Evolutionary conservation across 768 basidiomycete species (phyloP).

Genomic region (Leucogyrophana mollusca): DNA sequence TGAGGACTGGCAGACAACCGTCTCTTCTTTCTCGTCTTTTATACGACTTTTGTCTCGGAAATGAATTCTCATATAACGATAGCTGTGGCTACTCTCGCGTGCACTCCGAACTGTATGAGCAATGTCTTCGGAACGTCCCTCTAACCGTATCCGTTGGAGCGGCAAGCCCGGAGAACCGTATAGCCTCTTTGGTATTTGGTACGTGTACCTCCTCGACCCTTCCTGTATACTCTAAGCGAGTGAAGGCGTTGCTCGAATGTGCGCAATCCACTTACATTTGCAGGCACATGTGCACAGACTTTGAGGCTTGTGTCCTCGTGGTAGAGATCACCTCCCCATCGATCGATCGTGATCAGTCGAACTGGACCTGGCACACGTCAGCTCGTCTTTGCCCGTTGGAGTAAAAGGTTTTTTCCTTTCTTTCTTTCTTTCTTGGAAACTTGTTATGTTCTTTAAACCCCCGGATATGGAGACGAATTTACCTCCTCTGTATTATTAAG

Average conservation of each 20-base stretch:
- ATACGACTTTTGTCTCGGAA: conserved; percentile 28
- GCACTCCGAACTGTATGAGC: conserved; percentile 15
- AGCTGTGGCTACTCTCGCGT: conserved; percentile 22
- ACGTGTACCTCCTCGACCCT: conserved; percentile 10
- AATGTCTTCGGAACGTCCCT: conserved; percentile 25
- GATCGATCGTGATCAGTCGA: conserved; percentile 13
- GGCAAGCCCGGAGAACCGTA: conserved; percentile 22
- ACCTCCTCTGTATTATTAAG: conserved; percentile 27
- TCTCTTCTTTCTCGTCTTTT: conserved; percentile 21
- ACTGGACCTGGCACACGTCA: too few species aligned
- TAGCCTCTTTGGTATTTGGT: conserved; percentile 21
- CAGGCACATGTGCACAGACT: conserved; percentile 6
- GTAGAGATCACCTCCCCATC: conserved; percentile 20
- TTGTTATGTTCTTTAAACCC: conserved; percentile 16
- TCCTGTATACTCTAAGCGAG: conserved; percentile 15
- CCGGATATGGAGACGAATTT: conserved; percentile 23
- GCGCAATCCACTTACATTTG: conserved; percentile 23
- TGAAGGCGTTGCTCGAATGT: conserved; percentile 28
- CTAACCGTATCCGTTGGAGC: conserved; percentile 30
- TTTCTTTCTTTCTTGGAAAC: too few species aligned
- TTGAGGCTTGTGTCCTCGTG: conserved; percentile 3
- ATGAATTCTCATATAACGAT: conserved; percentile 25
- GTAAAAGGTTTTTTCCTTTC: too few species aligned
- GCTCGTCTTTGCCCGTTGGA: too few species aligned
- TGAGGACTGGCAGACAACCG: conserved; percentile 13